Percentiles rank a stretch among this genome's conserved stretches.
These are phyloP conservation scores for barley (Hordeum vulgare) DNA, from an alignment of 176 grass and related monocot species.

Conservation along the genomic window MorexV3_pseudomolecules_assembly NC_058524.1:20795496-20795995, in stretches of 20 bases:
- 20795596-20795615: background rate
- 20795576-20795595: background rate
- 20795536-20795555: too few species aligned
- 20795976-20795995: background rate
- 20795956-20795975: background rate
- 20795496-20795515: too few species aligned
- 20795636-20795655: background rate
- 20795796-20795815: slow-evolving; percentile 71
- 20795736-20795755: background rate
- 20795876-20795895: slow-evolving; percentile 76
- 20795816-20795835: slow-evolving; percentile 69
- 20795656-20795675: too few species aligned
- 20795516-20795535: background rate
- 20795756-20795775: background rate
- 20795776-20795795: slow-evolving; percentile 41
- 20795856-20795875: slow-evolving; percentile 75
- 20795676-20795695: too few species aligned
- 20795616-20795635: background rate
- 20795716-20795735: background rate
- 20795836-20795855: slow-evolving; percentile 61
- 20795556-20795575: background rate
- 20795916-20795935: background rate
- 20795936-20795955: background rate
- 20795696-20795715: background rate
- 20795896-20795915: slow-evolving; percentile 51